Evolutionary conservation across 1,139 yeast genomes (phyloP).

Genomic region (Hemisphaericaspora subhashii): DNA sequence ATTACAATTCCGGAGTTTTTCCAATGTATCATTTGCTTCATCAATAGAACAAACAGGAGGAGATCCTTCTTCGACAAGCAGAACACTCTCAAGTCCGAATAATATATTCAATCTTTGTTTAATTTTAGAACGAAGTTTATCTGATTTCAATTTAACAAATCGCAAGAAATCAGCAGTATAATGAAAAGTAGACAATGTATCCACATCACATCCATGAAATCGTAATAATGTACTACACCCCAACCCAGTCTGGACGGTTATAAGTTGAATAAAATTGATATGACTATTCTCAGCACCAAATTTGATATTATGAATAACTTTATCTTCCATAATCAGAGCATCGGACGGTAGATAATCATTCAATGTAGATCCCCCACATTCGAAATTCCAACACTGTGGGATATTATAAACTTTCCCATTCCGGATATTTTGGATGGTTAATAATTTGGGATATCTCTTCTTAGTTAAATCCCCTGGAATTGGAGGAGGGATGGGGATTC

Average conservation of each 20-base stretch:
- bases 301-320: conserved; percentile 3
- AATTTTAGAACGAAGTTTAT: neutral
- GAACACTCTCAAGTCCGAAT: conserved; percentile 3
- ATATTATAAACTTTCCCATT: conserved; percentile 7
- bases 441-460: neutral
- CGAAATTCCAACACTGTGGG: conserved; percentile 3
- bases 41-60: conserved; percentile 1
- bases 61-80: neutral
- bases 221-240: neutral
- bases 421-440: conserved; percentile 6
- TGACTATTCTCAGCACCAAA: neutral
- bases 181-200: neutral
- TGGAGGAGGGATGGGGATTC: conserved; percentile 1
- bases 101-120: neutral
- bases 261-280: neutral
- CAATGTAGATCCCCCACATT: neutral
- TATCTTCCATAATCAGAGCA: neutral
- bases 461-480: neutral
- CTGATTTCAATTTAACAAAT: conserved; percentile 1
- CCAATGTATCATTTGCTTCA: conserved; percentile 8
- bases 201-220: conserved; percentile 1
- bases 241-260: neutral
- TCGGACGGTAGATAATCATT: neutral
- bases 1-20: neutral
- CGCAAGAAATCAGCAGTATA: conserved; percentile 4